Conservation (phyloP, 2,329 filamentous ascomycete genomes). For the Trichophyton equinum region DNA sequence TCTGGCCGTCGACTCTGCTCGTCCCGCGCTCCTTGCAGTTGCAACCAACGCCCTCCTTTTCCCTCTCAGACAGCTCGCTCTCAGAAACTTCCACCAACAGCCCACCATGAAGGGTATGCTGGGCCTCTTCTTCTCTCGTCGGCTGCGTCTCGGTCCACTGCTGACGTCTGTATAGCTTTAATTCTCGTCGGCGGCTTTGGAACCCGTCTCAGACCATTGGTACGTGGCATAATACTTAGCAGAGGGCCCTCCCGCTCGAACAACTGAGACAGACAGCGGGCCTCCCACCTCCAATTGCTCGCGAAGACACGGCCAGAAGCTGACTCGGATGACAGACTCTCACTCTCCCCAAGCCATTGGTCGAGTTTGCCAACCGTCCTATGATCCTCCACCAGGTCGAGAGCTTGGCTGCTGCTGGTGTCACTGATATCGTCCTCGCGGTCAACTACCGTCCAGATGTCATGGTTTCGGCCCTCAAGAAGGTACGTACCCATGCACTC, state of each 20-base stretch:
- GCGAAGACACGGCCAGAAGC: neutral
- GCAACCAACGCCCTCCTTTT: neutral
- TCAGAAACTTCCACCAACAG: neutral
- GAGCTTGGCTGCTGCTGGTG: conserved; percentile 80
- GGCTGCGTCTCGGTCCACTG: conserved; percentile 9
- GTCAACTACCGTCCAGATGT: conserved; percentile 98
- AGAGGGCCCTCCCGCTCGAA: conserved; percentile 3
- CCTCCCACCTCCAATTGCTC: neutral
- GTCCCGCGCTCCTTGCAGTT: neutral
- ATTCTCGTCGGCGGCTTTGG: conserved; percentile 99
- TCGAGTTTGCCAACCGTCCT: conserved; percentile 97
- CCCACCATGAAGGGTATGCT: conserved; percentile 35
- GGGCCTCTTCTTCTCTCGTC: conserved; percentile 3
- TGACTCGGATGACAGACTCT: conserved; percentile 54
- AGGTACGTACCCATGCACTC: conserved; percentile 41
- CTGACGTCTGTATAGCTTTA: conserved; percentile 50
- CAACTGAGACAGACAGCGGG: neutral
- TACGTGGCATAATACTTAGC: conserved; percentile 38
- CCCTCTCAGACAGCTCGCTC: neutral
- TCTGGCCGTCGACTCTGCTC: neutral
- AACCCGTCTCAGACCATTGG: conserved; percentile 90
- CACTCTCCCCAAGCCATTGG: conserved; percentile 90
- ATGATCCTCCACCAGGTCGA: conserved; percentile 99
- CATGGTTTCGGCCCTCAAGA: conserved; percentile 86
- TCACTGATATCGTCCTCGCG: conserved; percentile 93